phyloP scores from a whole-genome alignment of 768 basidiomycete species.

The Mycena filopes region DNA sequence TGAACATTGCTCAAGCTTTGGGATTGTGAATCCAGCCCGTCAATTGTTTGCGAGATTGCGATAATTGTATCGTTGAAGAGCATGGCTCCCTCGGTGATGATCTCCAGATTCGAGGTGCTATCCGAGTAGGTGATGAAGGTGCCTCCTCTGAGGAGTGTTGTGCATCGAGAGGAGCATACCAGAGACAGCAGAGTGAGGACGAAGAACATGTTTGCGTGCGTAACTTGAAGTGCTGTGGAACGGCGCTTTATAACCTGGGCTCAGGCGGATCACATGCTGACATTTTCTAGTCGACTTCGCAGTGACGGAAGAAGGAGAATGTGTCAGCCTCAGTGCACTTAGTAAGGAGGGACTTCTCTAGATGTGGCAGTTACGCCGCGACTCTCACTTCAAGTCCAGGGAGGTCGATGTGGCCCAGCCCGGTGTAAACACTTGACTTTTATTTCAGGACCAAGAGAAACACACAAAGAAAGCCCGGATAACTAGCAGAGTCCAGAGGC shows the following conservation, averaged over 20 bases:
- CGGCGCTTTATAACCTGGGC: not conserved
- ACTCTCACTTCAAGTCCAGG: too few relatives aligned
- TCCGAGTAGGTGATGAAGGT: constrained; percentile 26
- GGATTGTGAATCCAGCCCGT: constrained; percentile 17
- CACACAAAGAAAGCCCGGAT: too few relatives aligned
- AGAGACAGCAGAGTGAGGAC: constrained; percentile 5
- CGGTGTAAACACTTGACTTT: too few relatives aligned
- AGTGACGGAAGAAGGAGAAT: too few relatives aligned
- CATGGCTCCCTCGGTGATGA: constrained; percentile 23
- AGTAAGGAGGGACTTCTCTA: too few relatives aligned
- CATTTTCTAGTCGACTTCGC: too few relatives aligned
- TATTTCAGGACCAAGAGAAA: too few relatives aligned
- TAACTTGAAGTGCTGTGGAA: not conserved
- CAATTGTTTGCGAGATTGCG: constrained; percentile 19
- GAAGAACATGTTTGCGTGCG: not conserved
- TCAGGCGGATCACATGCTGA: too few relatives aligned
- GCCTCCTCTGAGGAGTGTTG: constrained; percentile 23
- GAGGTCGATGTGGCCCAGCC: too few relatives aligned
- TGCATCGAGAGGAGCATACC: not conserved
- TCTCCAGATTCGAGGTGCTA: constrained; percentile 11
- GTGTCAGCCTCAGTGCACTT: too few relatives aligned
- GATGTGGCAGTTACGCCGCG: too few relatives aligned
- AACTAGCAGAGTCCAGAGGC: too few relatives aligned
- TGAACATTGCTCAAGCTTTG: not conserved
- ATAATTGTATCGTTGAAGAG: constrained; percentile 22